Base-by-base conservation (phyloP, 75 land plant species). In the Gnetum montanum region DNA sequence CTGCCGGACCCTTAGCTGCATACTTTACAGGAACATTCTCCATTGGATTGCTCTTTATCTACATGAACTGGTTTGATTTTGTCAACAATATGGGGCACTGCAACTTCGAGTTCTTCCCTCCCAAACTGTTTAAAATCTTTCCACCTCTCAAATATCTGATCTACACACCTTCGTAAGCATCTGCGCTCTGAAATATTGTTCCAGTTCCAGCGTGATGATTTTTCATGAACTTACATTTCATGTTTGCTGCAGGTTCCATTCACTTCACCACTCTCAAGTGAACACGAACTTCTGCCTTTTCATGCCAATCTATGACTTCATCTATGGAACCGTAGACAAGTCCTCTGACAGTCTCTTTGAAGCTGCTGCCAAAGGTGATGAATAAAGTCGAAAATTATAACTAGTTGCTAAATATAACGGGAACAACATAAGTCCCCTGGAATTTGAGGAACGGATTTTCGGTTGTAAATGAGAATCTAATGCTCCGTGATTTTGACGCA, bases 51-150 rank as follows among this genome's bases (percentile, higher is more conserved):
- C n/a, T 76, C 16, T 59, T 51, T 48, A 59, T 36, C 43, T 90
- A 95, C 64, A 49, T 74, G 13, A 51, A 73, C 0, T 90, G 77
- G 73, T 80, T 95, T 22, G 99, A 95, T 54, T 70, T 84, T 72
- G 80, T 95, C 92, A 95, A 95, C 72, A 67, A 79, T 54, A 58
- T 93, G 88, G 99, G 99, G 1, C 99, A 95, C 59, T 95, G 97
- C 75, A 95, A 95, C 70, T 90, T 79, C 25, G 99, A 95, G 73
- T 65, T 90, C 37, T 51, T 95, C 2, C 99, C 99, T 0, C 61
- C 60, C 3, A 73, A 81, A 76, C 45, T 77, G 8, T 90, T 83
- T 75, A 15, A 57, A 1, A 27, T 71, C 23, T 81, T 80, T 59
- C 96, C 96, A 2, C 78, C 74, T 38, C 79, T 95, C 62, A 95